These are phyloP conservation scores for Neoarthrinium moseri DNA, from an alignment of 2,329 filamentous ascomycete genomes.

Conservation along the genomic window DNA sequence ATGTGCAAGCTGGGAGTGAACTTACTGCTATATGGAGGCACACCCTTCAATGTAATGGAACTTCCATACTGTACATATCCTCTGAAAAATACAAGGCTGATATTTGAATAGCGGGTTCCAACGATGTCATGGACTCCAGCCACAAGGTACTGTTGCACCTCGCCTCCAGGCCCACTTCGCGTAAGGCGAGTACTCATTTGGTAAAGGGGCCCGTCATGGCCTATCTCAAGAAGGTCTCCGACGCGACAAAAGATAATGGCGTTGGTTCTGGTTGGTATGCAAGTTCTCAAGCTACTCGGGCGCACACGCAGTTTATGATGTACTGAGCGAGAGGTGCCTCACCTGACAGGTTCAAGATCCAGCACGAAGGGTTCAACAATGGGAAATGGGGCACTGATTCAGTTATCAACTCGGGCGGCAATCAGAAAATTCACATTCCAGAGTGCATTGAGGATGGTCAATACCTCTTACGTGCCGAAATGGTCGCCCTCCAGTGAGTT, in stretches of 20 bases:
- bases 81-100: neutral
- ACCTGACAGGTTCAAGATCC: too few relatives aligned
- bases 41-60: slow-evolving; percentile 40
- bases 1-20: slow-evolving; percentile 46
- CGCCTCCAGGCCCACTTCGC: neutral
- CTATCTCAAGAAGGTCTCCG: slow-evolving; percentile 52
- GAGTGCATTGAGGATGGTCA: slow-evolving; percentile 50
- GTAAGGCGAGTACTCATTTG: neutral
- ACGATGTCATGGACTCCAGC: slow-evolving; percentile 53
- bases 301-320: slow-evolving; percentile 20
- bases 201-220: slow-evolving; percentile 44
- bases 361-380: slow-evolving; percentile 38
- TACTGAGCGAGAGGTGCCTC: too few relatives aligned
- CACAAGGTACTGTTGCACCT: slow-evolving; percentile 37
- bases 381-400: slow-evolving; percentile 42
- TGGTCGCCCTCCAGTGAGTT: slow-evolving; percentile 61
- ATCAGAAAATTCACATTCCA: slow-evolving; percentile 51
- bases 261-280: slow-evolving; percentile 38
- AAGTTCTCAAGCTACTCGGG: neutral
- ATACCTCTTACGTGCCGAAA: slow-evolving; percentile 59
- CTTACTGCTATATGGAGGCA: slow-evolving; percentile 57
- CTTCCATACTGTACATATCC: too few relatives aligned
- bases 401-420: slow-evolving; percentile 43
- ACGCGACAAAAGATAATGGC: slow-evolving; percentile 40
- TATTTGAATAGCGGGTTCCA: slow-evolving; percentile 29